A percentile compares a stretch with the other conserved stretches of the same genome.
Conservation (phyloP, 2,329 filamentous ascomycete species). For the Aspergillus jensenii region DNA sequence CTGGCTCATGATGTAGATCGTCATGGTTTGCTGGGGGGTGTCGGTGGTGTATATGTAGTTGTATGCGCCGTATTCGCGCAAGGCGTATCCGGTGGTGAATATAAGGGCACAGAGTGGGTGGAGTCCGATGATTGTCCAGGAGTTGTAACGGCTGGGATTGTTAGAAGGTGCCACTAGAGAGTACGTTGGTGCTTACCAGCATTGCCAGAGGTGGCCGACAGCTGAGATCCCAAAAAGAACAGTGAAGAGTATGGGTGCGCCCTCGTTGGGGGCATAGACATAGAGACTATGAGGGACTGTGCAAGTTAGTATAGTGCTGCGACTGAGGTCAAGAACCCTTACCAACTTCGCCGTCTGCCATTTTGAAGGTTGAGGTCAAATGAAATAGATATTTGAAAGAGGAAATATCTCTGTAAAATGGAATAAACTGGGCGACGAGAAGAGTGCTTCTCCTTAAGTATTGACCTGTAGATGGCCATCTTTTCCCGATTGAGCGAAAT, state of each 20-base stretch:
- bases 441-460: no score
- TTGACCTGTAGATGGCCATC: no score
- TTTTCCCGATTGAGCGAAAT: no score
- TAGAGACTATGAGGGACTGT: slow-evolving; percentile 34
- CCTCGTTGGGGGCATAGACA: slow-evolving; percentile 56
- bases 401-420: no score
- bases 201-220: slow-evolving; percentile 54
- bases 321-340: no score
- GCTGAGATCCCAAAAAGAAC: slow-evolving; percentile 43
- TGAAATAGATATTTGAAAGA: no score
- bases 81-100: slow-evolving; percentile 57
- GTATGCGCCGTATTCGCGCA: slow-evolving; percentile 55
- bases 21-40: slow-evolving; percentile 31
- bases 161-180: neutral
- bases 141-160: slow-evolving; percentile 53
- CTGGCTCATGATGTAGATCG: neutral
- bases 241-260: slow-evolving; percentile 55
- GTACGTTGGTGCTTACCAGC: slow-evolving; percentile 45
- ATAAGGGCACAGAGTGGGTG: slow-evolving; percentile 56
- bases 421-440: no score
- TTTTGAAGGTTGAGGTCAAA: no score
- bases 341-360: no score
- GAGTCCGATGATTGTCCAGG: slow-evolving; percentile 56
- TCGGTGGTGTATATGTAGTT: slow-evolving; percentile 42
- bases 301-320: no score